Evolutionary conservation across 805 yeast species (phyloP), one percentile per base, ranked within the genome.

Genomic region (Candida ulmi): DNA sequence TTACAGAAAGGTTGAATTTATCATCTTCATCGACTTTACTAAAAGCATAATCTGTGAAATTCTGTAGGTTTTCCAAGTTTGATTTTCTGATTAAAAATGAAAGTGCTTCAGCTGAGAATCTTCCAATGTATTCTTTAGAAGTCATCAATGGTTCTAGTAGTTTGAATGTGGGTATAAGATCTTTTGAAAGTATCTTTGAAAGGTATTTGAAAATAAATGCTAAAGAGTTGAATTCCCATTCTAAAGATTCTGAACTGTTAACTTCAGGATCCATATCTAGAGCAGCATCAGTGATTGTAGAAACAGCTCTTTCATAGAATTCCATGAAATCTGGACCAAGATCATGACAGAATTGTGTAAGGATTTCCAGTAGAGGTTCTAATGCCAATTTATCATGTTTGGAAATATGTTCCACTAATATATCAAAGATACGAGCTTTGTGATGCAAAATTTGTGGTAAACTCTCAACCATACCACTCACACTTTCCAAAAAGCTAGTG

Each of bases 141-240:
- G 75, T 74, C 39, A 91, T 64, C 17, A 88, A 60, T 0, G 95
- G 90, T 26, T 77, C 60, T 11, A 88, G 65, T 5, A 74, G 54
- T 26, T 71, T 66, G 57, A 84, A 86, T 0, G 97, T 88, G 8
- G 87, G 83, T 15, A 69, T 52, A 42, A 88, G 62, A 36, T 87
- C 83, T 18, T 72, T 63, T 0, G 80, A 70, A 36, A 93, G 58
- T 4, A 72, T 64, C 50, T 79, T 76, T 6, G 93, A 74, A 27
- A 91, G 66, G 55, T 91, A 90, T 60, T 93, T 93, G 76, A 91
- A 93, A 31, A 87, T 70, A 57, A 86, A 88, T 5, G 97, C 95
- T 42, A 91, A 60, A 45, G 88, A 69, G 58, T 86, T 86, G 66
- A 91, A 91, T 11, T 82, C 71, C 83, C 87, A 79, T 60, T 93